A percentile compares a stretch with the other conserved stretches of the same genome.
These are phyloP conservation scores for Alternaria triticina DNA, from an alignment of 2,329 filamentous ascomycete species.

Conservation along the genomic window DNA sequence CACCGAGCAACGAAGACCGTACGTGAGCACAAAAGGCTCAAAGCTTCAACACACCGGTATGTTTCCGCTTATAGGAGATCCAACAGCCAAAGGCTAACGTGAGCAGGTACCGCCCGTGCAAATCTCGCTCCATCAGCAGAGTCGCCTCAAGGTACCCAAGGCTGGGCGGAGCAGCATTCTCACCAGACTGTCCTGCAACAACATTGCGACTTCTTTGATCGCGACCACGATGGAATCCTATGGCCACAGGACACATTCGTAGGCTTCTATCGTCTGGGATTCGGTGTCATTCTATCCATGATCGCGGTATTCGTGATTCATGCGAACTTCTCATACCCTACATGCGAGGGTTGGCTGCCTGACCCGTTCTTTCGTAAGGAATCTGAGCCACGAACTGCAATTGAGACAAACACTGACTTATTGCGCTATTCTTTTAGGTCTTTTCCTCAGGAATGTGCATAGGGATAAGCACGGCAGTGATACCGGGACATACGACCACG, in stretches of 20 bases:
- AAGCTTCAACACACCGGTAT: slow-evolving; percentile 2
- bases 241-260: slow-evolving; percentile 60
- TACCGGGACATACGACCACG: slow-evolving; percentile 52
- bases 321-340: slow-evolving; percentile 58
- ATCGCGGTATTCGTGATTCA: slow-evolving; percentile 58
- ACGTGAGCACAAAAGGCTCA: background rate
- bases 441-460: slow-evolving; percentile 51
- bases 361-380: slow-evolving; percentile 50
- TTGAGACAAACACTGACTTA: background rate
- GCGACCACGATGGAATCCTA: slow-evolving; percentile 60
- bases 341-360: slow-evolving; percentile 51
- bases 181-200: slow-evolving; percentile 46
- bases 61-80: background rate
- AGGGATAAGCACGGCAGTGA: slow-evolving; percentile 54
- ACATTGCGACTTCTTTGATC: slow-evolving; percentile 61
- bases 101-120: background rate
- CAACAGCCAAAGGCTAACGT: background rate
- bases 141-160: background rate
- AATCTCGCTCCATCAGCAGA: slow-evolving; percentile 1
- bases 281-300: slow-evolving; percentile 51
- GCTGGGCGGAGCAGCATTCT: slow-evolving; percentile 1
- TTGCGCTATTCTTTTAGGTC: background rate
- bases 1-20: slow-evolving; percentile 7
- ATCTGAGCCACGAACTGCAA: background rate
- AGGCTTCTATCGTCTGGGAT: slow-evolving; percentile 57